Conservation (phyloP, 164 flowering plant species). For the Annona squamosa region DNA sequence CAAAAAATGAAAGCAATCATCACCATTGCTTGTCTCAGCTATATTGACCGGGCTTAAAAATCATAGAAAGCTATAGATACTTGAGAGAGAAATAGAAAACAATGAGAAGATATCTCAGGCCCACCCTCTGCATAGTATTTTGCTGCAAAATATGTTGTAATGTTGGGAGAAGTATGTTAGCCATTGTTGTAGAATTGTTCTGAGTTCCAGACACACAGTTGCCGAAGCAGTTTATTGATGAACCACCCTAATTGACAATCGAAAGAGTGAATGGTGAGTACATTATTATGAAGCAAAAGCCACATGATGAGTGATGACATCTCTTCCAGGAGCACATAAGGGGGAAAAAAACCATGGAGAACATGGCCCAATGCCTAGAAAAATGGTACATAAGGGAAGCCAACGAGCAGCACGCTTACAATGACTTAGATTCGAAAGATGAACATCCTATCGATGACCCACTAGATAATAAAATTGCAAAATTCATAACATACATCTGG, state of each 20-base stretch:
- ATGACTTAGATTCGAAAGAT: too few relatives aligned
- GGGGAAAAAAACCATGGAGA: not conserved
- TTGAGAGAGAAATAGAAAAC: not conserved
- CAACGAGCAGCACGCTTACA: not conserved
- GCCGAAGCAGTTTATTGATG: constrained; percentile 22
- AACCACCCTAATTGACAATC: constrained; percentile 37
- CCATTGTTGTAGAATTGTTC: constrained; percentile 21
- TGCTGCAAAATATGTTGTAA: constrained; percentile 59
- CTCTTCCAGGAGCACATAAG: not conserved
- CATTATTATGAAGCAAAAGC: constrained; percentile 10
- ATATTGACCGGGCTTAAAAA: not conserved
- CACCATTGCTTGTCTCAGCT: not conserved
- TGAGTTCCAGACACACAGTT: constrained; percentile 36
- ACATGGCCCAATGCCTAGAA: not conserved
- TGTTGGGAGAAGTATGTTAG: constrained; percentile 54
- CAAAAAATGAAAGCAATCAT: not conserved
- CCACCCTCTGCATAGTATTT: constrained; percentile 52
- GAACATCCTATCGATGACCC: not conserved
- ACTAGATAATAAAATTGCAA: not conserved
- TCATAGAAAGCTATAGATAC: constrained; percentile 4
- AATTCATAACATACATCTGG: not conserved
- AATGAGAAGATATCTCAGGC: not conserved
- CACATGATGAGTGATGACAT: not conserved
- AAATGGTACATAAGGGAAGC: not conserved
- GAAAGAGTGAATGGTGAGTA: constrained; percentile 24